These are phyloP conservation scores for Chlamydomonas sp. DNA, from an alignment of 139 green algal genomes.

Conservation along the genomic window DNA sequence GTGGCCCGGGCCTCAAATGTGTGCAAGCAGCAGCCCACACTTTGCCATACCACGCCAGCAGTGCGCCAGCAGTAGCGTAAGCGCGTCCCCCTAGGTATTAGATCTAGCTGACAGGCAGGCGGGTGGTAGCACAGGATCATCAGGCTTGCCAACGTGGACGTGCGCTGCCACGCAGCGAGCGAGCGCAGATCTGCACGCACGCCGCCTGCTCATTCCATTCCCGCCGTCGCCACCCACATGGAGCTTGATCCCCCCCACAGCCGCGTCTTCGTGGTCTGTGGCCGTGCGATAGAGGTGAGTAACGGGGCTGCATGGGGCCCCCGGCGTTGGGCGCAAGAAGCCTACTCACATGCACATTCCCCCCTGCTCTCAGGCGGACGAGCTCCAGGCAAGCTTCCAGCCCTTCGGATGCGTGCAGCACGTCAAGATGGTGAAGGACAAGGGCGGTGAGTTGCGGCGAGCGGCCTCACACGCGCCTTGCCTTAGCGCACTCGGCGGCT, in stretches of 20 bases:
- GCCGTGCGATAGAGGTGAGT: conserved; percentile 53
- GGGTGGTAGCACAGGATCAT: too few species aligned
- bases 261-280: conserved; percentile 66
- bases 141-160: too few species aligned
- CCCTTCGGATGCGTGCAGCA: conserved; percentile 48
- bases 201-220: too few species aligned
- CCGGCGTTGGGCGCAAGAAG: neutral
- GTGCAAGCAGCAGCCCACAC: too few species aligned
- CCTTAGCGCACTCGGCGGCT: neutral
- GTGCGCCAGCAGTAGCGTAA: too few species aligned
- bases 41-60: too few species aligned
- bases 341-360: neutral
- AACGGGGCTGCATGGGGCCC: neutral
- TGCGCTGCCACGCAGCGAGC: too few species aligned
- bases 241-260: conserved; percentile 34
- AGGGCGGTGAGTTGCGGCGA: conserved; percentile 32
- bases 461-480: neutral
- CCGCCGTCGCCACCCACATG: too few species aligned
- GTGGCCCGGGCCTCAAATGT: too few species aligned
- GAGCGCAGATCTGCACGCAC: too few species aligned
- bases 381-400: conserved; percentile 47
- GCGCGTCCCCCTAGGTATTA: too few species aligned
- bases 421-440: conserved; percentile 71
- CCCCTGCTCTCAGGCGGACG: neutral
- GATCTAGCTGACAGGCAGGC: too few species aligned